These are phyloP conservation scores for Paralagenidium karlingii DNA, from an alignment of 352 stramenopile species.

Conservation along the genomic window DNA sequence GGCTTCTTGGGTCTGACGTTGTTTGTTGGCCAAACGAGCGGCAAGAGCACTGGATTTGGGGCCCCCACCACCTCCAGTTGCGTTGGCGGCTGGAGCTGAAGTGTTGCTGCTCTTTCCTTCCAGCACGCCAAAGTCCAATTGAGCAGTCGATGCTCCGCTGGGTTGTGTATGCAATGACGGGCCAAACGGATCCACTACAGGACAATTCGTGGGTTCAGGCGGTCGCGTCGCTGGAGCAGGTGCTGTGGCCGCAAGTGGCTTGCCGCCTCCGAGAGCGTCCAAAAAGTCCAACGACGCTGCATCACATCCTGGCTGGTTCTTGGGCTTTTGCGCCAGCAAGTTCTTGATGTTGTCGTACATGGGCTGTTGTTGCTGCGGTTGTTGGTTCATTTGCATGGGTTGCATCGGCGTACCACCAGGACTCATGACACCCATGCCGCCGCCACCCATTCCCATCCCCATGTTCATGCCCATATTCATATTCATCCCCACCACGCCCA, in stretches of 20 bases:
- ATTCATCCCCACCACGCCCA: slow-evolving; percentile 7
- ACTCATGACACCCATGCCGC: slow-evolving; percentile 6
- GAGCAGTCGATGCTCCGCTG: too few relatives aligned
- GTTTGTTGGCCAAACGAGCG: too few relatives aligned
- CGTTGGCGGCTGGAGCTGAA: slow-evolving; percentile 4
- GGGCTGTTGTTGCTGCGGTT: slow-evolving; percentile 20
- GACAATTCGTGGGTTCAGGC: too few relatives aligned
- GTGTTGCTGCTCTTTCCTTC: slow-evolving; percentile 2
- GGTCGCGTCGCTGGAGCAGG: slow-evolving; percentile 8
- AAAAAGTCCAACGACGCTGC: slow-evolving; percentile 48
- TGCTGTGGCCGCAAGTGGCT: slow-evolving; percentile 1
- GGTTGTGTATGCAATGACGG: too few relatives aligned
- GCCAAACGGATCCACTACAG: slow-evolving; percentile 14
- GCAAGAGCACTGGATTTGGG: slow-evolving; percentile 45
- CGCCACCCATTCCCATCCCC: slow-evolving; percentile 1
- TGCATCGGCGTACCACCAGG: too few relatives aligned
- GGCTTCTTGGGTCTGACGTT: slow-evolving; percentile 48
- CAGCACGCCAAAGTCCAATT: slow-evolving; percentile 11
- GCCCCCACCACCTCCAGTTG: slow-evolving; percentile 5
- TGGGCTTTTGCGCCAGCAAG: slow-evolving; percentile 57
- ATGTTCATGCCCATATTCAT: slow-evolving; percentile 1
- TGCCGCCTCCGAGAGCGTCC: slow-evolving; percentile 30
- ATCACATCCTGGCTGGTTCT: slow-evolving; percentile 15
- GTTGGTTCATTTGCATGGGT: slow-evolving; percentile 15
- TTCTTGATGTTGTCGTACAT: slow-evolving; percentile 84